A percentile compares a stretch with the other conserved stretches of the same genome.
Conservation (phyloP, 768 basidiomycete genomes). For the Xerocomellus amylosporus region DNA sequence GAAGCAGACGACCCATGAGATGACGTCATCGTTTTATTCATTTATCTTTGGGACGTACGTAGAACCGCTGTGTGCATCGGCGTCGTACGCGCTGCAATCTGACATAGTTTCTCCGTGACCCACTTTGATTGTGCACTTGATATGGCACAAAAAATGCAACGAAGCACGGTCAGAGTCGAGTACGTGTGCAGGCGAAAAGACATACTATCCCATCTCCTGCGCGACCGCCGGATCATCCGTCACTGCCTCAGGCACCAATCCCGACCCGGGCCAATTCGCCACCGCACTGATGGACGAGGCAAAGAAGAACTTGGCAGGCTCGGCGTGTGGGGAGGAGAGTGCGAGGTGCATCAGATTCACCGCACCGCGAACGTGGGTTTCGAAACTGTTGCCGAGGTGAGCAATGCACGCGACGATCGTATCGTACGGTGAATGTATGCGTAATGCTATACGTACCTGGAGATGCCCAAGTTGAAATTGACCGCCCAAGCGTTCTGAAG, state of each 20-base stretch:
- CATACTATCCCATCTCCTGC: conserved; percentile 36
- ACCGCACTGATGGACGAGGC: conserved; percentile 45
- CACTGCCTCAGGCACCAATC: conserved; percentile 22
- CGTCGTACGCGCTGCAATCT: conserved; percentile 37
- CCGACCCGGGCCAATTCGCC: conserved; percentile 20
- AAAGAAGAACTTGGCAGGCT: conserved; percentile 47
- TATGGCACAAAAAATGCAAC: neutral
- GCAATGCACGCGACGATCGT: neutral
- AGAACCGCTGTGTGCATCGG: conserved; percentile 19
- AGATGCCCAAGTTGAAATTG: conserved; percentile 46
- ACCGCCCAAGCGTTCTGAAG: conserved; percentile 54
- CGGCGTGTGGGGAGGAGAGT: conserved; percentile 34
- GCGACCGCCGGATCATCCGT: conserved; percentile 24
- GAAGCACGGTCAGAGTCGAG: neutral
- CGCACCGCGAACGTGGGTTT: conserved; percentile 47
- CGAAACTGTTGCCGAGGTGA: conserved; percentile 31
- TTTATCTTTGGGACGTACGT: conserved; percentile 10
- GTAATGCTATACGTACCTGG: conserved; percentile 12
- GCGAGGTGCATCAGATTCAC: conserved; percentile 50
- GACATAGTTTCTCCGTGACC: conserved; percentile 52
- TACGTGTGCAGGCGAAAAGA: neutral
- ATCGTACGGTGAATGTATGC: neutral
- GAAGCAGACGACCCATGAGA: neutral
- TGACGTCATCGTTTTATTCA: neutral
- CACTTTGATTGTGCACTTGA: conserved; percentile 38